phyloP scores from a whole-genome alignment of 768 basidiomycete genomes.

The Leccinum rimulosum region DNA sequence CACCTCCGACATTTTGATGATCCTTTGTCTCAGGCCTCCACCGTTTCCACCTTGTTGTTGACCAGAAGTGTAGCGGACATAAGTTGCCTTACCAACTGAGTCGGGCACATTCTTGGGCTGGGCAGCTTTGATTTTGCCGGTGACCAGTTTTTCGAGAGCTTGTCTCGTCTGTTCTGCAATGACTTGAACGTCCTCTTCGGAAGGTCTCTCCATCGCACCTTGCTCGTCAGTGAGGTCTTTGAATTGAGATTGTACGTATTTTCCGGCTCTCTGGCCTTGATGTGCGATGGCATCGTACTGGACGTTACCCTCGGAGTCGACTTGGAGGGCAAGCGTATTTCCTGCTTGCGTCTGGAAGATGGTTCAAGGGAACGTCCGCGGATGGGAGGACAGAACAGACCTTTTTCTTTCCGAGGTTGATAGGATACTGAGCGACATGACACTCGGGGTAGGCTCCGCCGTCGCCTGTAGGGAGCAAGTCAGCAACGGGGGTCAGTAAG shows the following conservation, averaged over 20 bases:
- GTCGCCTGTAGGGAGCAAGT: conserved; percentile 48
- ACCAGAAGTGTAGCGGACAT: conserved; percentile 96
- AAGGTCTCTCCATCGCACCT: conserved; percentile 84
- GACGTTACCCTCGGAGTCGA: conserved; percentile 94
- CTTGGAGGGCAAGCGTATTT: conserved; percentile 94
- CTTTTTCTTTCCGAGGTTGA: conserved; percentile 96
- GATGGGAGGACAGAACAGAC: conserved; percentile 38
- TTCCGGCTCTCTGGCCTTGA: conserved; percentile 87
- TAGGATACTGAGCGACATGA: conserved; percentile 94
- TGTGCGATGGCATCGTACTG: conserved; percentile 96
- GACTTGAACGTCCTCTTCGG: conserved; percentile 88
- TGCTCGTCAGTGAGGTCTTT: conserved; percentile 83
- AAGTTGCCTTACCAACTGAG: conserved; percentile 76
- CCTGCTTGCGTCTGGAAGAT: conserved; percentile 76
- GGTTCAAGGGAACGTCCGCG: not conserved
- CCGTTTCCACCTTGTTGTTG: conserved; percentile 67
- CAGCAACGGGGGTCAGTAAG: not conserved
- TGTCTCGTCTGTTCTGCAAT: conserved; percentile 89
- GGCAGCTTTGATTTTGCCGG: conserved; percentile 96
- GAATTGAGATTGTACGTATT: conserved; percentile 90
- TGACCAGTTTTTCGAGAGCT: conserved; percentile 90
- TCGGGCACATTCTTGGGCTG: conserved; percentile 96
- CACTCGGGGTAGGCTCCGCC: conserved; percentile 93
- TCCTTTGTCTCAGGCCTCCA: conserved; percentile 78
- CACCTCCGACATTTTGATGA: conserved; percentile 99